phyloP scores from a whole-genome alignment of 2,329 filamentous ascomycete genomes.

The Fusarium xyrophilum region DNA sequence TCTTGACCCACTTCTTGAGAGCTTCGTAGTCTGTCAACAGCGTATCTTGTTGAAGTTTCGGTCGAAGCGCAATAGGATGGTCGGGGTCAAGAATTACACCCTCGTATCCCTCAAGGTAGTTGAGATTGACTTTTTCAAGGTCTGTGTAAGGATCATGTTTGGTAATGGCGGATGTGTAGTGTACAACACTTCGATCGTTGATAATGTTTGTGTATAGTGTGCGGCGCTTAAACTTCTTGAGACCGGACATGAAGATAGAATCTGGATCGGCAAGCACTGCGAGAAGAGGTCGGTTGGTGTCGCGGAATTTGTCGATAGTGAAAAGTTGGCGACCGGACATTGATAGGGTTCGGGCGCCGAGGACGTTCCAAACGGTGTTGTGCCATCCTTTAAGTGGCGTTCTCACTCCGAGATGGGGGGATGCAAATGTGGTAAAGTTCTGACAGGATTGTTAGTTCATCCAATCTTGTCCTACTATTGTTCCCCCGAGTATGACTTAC shows the following conservation, averaged over 20 bases:
- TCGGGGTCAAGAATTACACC: conserved; percentile 75
- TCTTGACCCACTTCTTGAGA: conserved; percentile 51
- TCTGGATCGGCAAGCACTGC: conserved; percentile 81
- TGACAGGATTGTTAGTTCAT: conserved; percentile 43
- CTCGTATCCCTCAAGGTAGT: conserved; percentile 76
- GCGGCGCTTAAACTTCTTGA: conserved; percentile 77
- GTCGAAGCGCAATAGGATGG: conserved; percentile 63
- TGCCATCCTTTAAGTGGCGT: conserved; percentile 71
- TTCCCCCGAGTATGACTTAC: conserved; percentile 48
- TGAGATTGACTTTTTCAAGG: conserved; percentile 70
- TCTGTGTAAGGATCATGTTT: conserved; percentile 79
- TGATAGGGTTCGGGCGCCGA: conserved; percentile 82
- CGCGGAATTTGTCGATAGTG: conserved; percentile 82
- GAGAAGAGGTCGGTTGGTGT: conserved; percentile 81
- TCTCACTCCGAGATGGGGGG: conserved; percentile 80
- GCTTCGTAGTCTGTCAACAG: conserved; percentile 46
- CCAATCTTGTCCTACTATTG: background rate
- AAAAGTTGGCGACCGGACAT: conserved; percentile 88
- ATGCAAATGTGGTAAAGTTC: conserved; percentile 94
- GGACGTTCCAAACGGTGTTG: conserved; percentile 78
- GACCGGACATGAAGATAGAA: conserved; percentile 83
- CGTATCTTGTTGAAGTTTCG: conserved; percentile 43
- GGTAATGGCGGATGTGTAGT: conserved; percentile 82
- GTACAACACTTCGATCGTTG: conserved; percentile 82
- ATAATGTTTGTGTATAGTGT: conserved; percentile 85